Conservation (phyloP, 108 stramenopile species). For the Skeletonema tropicum region DNA sequence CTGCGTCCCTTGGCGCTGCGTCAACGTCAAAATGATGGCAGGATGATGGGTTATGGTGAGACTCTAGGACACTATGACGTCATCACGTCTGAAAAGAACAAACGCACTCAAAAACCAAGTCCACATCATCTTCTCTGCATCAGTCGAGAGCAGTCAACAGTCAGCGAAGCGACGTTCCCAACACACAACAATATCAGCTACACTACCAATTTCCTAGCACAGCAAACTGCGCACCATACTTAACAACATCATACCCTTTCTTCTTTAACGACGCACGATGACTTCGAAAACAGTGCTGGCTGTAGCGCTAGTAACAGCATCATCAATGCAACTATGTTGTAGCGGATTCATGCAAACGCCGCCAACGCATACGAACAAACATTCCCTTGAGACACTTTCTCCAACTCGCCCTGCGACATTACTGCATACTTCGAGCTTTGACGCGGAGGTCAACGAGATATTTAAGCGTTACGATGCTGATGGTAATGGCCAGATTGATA, state of each 20-base stretch:
- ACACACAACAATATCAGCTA: background rate
- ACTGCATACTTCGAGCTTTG: background rate
- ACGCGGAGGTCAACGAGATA: constrained; percentile 1
- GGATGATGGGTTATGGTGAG: too few relatives aligned
- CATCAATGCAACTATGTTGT: background rate
- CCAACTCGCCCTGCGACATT: background rate
- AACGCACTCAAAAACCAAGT: background rate
- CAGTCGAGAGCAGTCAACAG: too few relatives aligned
- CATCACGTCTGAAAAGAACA: background rate
- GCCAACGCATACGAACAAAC: background rate
- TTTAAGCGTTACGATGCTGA: constrained; percentile 35
- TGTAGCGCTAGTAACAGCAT: background rate
- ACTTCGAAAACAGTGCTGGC: background rate
- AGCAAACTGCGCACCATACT: too few relatives aligned
- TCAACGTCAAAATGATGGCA: background rate
- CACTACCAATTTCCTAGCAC: too few relatives aligned
- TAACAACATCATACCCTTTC: too few relatives aligned
- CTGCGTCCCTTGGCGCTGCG: background rate
- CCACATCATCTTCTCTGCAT: too few relatives aligned
- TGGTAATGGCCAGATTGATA: constrained; percentile 27
- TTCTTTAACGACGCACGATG: background rate
- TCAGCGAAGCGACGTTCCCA: too few relatives aligned
- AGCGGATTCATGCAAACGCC: constrained; percentile 4
- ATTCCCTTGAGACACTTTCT: background rate
- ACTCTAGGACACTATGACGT: background rate